A percentile compares a stretch with the other conserved stretches of the same genome.
Evolutionary conservation across 2,329 filamentous ascomycete genomes (phyloP).

Genomic region (Fusarium sp.): DNA sequence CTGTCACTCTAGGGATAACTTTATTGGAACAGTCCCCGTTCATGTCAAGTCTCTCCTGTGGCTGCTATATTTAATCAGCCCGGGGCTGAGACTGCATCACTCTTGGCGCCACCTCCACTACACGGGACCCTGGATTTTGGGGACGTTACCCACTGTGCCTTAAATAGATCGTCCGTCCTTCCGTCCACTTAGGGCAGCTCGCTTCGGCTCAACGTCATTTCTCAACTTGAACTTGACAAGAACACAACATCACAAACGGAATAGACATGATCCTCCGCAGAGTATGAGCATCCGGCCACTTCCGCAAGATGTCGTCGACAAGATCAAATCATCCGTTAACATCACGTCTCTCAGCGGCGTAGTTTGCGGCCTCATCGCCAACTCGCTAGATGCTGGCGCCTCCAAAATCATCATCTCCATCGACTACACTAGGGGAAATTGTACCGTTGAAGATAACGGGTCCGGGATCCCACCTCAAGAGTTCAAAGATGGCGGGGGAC

Average conservation of each 20-base stretch:
- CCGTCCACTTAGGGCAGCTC: constrained; percentile 10
- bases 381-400: constrained; percentile 83
- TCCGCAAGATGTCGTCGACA: constrained; percentile 74
- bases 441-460: constrained; percentile 86
- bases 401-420: constrained; percentile 73
- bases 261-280: constrained; percentile 34
- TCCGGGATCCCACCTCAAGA: constrained; percentile 77
- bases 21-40: no score
- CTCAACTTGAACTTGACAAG: background rate
- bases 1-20: background rate
- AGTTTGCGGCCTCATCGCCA: constrained; percentile 77
- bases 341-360: constrained; percentile 79
- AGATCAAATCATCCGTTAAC: constrained; percentile 84
- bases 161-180: constrained; percentile 28
- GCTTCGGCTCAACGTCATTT: constrained; percentile 32
- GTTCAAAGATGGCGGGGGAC: constrained; percentile 73
- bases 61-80: constrained; percentile 15
- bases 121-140: constrained; percentile 36
- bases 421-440: constrained; percentile 79
- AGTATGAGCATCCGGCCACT: constrained; percentile 73
- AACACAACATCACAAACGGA: background rate
- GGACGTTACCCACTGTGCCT: constrained; percentile 34
- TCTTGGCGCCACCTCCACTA: constrained; percentile 40
- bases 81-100: constrained; percentile 19
- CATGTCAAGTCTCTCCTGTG: background rate